Conservation (phyloP, 257 asterid species). For the Solanum boliviense region DNA sequence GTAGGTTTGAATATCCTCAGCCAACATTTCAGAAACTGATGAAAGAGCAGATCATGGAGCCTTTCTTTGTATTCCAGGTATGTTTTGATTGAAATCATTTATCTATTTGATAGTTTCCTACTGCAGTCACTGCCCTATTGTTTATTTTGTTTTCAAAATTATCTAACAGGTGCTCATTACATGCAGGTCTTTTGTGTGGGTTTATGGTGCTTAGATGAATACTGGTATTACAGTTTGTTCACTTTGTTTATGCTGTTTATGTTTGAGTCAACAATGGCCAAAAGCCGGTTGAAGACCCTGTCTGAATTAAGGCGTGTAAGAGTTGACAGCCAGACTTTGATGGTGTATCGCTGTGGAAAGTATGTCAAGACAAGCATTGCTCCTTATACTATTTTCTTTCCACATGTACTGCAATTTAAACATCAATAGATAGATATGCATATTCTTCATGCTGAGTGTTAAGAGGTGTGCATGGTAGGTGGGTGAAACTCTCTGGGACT, state of each 20-base stretch:
- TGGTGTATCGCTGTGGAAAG: constrained; percentile 97
- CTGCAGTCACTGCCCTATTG: background rate
- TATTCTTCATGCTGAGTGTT: constrained; percentile 7
- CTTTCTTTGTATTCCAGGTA: constrained; percentile 97
- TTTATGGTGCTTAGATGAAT: constrained; percentile 96
- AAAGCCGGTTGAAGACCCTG: constrained; percentile 89
- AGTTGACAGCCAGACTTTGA: constrained; percentile 81
- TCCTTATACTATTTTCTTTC: background rate
- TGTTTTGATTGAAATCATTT: constrained; percentile 8
- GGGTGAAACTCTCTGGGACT: constrained; percentile 88
- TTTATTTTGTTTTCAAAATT: background rate
- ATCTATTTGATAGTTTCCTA: background rate
- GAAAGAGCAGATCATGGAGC: constrained; percentile 95
- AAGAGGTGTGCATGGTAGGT: constrained; percentile 34
- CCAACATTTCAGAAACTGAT: constrained; percentile 89
- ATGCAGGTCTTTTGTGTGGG: constrained; percentile 95
- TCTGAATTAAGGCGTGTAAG: constrained; percentile 92
- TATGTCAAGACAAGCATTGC: constrained; percentile 27
- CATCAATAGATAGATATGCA: background rate
- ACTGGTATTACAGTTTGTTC: constrained; percentile 93
- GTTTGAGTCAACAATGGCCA: constrained; percentile 99
- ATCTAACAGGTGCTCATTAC: constrained; percentile 9
- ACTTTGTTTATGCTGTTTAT: constrained; percentile 93
- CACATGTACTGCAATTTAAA: background rate
- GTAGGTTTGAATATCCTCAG: constrained; percentile 95